phyloP scores from a whole-genome alignment of 306 rosid species.

The Cyamopsis tetragonoloba region DNA sequence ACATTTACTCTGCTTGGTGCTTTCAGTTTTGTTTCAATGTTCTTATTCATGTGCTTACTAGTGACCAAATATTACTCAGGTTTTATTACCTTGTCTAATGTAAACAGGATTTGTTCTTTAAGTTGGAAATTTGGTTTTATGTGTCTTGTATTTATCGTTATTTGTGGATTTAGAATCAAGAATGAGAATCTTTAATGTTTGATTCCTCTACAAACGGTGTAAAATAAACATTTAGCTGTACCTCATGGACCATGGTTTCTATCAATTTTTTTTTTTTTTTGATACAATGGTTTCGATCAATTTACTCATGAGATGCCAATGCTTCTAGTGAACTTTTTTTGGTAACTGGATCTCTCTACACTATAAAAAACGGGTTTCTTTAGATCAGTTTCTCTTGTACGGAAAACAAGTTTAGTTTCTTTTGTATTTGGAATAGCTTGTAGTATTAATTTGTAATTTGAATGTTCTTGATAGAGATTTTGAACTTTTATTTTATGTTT shows the following conservation, averaged over 20 bases:
- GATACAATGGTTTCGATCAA: too few relatives aligned
- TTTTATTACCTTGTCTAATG: conserved; percentile 31
- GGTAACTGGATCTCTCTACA: too few relatives aligned
- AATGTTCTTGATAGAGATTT: too few relatives aligned
- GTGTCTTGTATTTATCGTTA: conserved; percentile 28
- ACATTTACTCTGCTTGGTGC: not conserved
- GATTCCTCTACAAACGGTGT: not conserved
- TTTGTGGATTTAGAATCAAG: conserved; percentile 30
- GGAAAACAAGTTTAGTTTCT: too few relatives aligned
- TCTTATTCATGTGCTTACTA: conserved; percentile 34
- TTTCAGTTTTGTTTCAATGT: conserved; percentile 40
- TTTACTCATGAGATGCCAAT: too few relatives aligned
- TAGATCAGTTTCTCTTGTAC: too few relatives aligned
- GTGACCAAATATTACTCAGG: conserved; percentile 28
- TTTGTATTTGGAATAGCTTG: too few relatives aligned
- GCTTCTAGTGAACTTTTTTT: not conserved
- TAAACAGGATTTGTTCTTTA: conserved; percentile 44
- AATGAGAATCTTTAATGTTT: conserved; percentile 22
- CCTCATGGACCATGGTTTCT: not conserved
- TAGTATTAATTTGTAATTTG: too few relatives aligned
- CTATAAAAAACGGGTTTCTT: too few relatives aligned
- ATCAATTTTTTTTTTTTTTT: too few relatives aligned
- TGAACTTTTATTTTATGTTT: too few relatives aligned
- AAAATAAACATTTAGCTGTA: conserved; percentile 7
- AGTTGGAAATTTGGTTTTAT: conserved; percentile 40